Evolutionary conservation across 2,329 filamentous ascomycete species (phyloP).

Genomic region (Clonostachys sp.): DNA sequence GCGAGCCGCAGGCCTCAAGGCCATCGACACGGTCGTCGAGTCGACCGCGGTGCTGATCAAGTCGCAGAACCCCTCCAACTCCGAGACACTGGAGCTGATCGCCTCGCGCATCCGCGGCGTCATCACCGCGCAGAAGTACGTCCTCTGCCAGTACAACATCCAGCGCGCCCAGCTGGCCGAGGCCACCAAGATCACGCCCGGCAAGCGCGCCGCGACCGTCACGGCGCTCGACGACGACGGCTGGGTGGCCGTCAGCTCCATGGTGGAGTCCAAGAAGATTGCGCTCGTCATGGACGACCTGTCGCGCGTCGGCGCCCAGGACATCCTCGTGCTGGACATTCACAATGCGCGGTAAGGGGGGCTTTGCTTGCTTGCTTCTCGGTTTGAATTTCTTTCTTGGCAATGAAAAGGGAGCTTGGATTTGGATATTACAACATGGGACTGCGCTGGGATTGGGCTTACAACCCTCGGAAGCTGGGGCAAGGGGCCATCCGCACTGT

Average conservation of each 20-base stretch:
- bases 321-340: slow-evolving; percentile 82
- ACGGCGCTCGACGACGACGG: slow-evolving; percentile 83
- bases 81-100: slow-evolving; percentile 77
- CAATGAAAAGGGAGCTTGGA: background rate
- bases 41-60: slow-evolving; percentile 89
- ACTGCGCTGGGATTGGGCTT: too few relatives aligned
- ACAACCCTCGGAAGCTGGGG: too few relatives aligned
- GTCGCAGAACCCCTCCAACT: slow-evolving; percentile 77
- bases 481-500: too few relatives aligned
- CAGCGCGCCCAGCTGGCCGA: slow-evolving; percentile 61
- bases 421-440: background rate
- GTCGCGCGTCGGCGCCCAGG: slow-evolving; percentile 69
- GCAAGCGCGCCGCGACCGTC: slow-evolving; percentile 88
- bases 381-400: background rate
- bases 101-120: slow-evolving; percentile 85
- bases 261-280: slow-evolving; percentile 87
- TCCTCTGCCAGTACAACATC: slow-evolving; percentile 96
- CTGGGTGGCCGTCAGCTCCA: slow-evolving; percentile 91
- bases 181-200: slow-evolving; percentile 78
- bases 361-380: background rate
- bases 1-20: slow-evolving; percentile 88
- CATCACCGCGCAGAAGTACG: slow-evolving; percentile 90
- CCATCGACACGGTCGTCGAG: slow-evolving; percentile 89
- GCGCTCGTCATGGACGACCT: slow-evolving; percentile 85
- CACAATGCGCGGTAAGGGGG: slow-evolving; percentile 62